A percentile compares a stretch with the other conserved stretches of the same genome.
These are phyloP conservation scores for Aspergillus pseudonomiae DNA, from an alignment of 2,329 filamentous ascomycete species.

Conservation along the genomic window DNA sequence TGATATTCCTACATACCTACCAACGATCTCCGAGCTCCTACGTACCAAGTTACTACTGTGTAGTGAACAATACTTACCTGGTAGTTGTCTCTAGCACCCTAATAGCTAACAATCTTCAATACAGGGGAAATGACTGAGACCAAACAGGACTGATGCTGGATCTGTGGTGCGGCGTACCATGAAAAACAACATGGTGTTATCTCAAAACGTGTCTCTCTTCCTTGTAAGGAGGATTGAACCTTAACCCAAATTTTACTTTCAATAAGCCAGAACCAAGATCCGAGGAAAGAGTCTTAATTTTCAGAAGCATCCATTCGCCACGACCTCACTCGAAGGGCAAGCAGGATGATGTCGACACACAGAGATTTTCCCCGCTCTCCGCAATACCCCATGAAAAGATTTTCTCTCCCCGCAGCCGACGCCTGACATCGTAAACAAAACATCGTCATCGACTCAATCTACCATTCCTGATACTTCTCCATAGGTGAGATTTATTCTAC, in stretches of 20 bases:
- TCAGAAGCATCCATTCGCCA: not conserved
- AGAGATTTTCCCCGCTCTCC: not conserved
- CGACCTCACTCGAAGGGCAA: not conserved
- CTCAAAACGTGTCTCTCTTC: not conserved
- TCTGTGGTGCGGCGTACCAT: not conserved
- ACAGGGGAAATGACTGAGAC: not conserved
- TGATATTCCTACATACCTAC: constrained; percentile 1
- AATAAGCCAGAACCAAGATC: not conserved
- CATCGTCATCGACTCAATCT: not conserved
- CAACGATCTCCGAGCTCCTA: not conserved
- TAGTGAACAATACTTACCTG: not conserved
- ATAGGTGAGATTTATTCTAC: not conserved
- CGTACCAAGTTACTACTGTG: not conserved
- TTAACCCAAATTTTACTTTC: not conserved
- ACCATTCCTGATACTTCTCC: not conserved
- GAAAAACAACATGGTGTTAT: not conserved
- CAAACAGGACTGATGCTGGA: not conserved
- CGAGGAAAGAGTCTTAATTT: not conserved
- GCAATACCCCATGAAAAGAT: not conserved
- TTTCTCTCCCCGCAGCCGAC: not conserved
- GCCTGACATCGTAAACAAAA: not conserved
- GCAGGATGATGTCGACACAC: not conserved
- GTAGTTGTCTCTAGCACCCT: not conserved
- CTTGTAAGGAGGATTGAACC: not conserved
- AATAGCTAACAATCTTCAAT: not conserved